Base-by-base conservation (phyloP, 805 yeast species). In the Grigorovia jiainica region DNA sequence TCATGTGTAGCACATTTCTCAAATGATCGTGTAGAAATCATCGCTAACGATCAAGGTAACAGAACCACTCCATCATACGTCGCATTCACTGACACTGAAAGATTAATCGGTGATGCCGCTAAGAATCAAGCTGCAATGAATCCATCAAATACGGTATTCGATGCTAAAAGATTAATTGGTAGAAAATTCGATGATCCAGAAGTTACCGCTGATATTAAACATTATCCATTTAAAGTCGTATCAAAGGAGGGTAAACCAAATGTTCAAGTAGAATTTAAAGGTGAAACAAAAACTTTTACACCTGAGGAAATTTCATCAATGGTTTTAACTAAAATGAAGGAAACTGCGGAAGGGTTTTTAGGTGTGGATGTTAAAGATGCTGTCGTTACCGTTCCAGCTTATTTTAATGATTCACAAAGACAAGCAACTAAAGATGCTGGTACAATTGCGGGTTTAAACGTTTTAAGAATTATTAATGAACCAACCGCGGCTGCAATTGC, bases 361-460 rank as follows among this genome's bases (percentile, higher is more conserved):
- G 96, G 96, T 60, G 70, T 75, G 54, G 71, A 70, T 54, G 94
- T 87, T 43, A 80, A 77, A 43, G 90, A 87, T 61, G 96, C 96
- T 38, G 96, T 87, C 54, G 84, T 87, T 58, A 89, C 97, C 40
- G 97, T 87, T 52, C 96, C 97, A 42, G 97, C 97, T 46, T 87
- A 87, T 72, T 87, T 87, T 76, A 89, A 89, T 70, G 96, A 87
- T 68, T 87, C 97, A 43, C 97, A 89, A 72, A 85, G 96, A 75
- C 96, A 89, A 72, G 97, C 96, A 47, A 87, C 97, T 60, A 89
- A 87, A 75, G 96, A 87, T 67, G 95, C 97, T 47, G 97, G 96
- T 75, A 72, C 82, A 54, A 89, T 87, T 76, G 94, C 96, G 45
- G 97, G 97, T 61, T 75, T 87, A 65, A 87, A 87, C 68, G 96